Evolutionary conservation across 2,329 filamentous ascomycete species (phyloP).

Genomic region (Didymellaceae sp.): DNA sequence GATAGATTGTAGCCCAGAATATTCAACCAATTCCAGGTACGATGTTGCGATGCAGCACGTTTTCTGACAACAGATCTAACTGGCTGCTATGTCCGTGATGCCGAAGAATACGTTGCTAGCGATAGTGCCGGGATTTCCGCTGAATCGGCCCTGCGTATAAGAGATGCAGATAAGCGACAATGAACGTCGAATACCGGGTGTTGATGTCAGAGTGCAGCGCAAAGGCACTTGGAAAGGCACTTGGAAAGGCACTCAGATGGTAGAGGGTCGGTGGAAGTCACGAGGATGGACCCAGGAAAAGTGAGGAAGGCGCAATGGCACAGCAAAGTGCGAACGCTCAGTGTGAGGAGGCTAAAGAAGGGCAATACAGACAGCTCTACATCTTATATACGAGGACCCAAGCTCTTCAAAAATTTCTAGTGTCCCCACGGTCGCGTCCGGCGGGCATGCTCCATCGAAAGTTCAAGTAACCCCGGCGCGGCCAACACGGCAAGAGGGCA

Average conservation of each 20-base stretch:
- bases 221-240: constrained; percentile 1
- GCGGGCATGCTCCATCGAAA: constrained; percentile 18
- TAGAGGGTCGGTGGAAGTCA: not conserved
- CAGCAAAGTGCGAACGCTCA: constrained; percentile 13
- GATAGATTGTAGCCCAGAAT: constrained; percentile 4
- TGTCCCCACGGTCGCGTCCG: constrained; percentile 27
- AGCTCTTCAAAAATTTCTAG: constrained; percentile 31
- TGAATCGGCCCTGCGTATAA: constrained; percentile 8
- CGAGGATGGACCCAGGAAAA: constrained; percentile 1
- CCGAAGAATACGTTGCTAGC: constrained; percentile 19
- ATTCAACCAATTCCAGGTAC: constrained; percentile 7
- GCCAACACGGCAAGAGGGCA: constrained; percentile 8
- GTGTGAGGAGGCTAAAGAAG: constrained; percentile 7
- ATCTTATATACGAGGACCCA: constrained; percentile 28
- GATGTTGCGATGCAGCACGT: constrained; percentile 27
- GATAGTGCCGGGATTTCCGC: constrained; percentile 27
- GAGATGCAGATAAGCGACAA: constrained; percentile 2
- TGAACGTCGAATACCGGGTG: not conserved
- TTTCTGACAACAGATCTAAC: constrained; percentile 21
- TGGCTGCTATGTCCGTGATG: constrained; percentile 21
- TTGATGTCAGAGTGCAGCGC: constrained; percentile 9
- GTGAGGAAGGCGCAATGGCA: constrained; percentile 11
- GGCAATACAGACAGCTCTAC: not conserved
- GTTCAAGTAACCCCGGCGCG: constrained; percentile 13
- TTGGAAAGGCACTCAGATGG: constrained; percentile 1